Conservation (phyloP, 2,329 filamentous ascomycete genomes). For the Penicillium paneum region DNA sequence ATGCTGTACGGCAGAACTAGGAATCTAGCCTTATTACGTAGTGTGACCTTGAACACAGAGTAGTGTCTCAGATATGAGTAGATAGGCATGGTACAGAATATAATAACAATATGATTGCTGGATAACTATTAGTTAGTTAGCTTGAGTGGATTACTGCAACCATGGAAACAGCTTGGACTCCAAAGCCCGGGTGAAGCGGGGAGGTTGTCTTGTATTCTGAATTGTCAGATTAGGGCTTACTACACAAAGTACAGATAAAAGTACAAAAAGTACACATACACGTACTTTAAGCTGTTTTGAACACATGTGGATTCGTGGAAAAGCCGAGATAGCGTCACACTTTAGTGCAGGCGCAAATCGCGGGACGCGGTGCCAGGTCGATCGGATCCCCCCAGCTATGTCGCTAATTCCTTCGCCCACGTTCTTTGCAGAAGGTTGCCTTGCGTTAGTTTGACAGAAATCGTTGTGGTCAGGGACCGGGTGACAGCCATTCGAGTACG, state of each 20-base stretch:
- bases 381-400: not conserved
- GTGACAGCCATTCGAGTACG: not conserved
- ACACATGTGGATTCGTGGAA: not conserved
- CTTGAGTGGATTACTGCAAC: not conserved
- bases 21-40: not conserved
- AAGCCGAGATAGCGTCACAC: not conserved
- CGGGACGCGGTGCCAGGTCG: not conserved
- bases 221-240: not conserved
- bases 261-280: not conserved
- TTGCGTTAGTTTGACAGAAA: not conserved
- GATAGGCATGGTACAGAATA: too few relatives aligned
- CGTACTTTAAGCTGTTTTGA: not conserved
- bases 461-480: not conserved
- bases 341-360: not conserved
- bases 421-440: not conserved
- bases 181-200: not conserved
- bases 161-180: slow-evolving; percentile 1
- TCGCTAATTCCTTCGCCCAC: not conserved
- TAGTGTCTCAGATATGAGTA: not conserved
- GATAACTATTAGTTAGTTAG: not conserved
- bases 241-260: not conserved
- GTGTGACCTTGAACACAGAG: not conserved
- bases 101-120: too few relatives aligned
- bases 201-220: not conserved
- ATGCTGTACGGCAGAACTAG: not conserved